Evolutionary conservation across 768 basidiomycete species (phyloP).

Genomic region (Leccinellum albellum): DNA sequence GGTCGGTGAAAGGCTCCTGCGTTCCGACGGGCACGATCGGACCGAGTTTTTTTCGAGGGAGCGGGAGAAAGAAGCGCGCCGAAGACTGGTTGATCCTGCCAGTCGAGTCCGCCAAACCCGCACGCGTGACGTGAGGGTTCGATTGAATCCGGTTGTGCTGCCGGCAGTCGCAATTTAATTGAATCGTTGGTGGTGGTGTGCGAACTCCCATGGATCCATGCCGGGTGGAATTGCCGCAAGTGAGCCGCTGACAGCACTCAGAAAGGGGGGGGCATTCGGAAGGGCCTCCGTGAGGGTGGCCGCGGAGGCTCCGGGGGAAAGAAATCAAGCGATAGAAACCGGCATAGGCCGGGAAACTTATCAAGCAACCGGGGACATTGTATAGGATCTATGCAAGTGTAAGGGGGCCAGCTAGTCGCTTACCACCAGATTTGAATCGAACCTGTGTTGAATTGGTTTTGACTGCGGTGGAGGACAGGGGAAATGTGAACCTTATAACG

Average conservation of each 20-base stretch:
- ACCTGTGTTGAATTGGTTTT: constrained; percentile 1
- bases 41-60: background rate
- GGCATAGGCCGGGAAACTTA: background rate
- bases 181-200: background rate
- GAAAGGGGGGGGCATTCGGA: background rate
- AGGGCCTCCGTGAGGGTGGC: background rate
- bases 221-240: background rate
- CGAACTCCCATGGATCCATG: background rate
- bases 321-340: background rate
- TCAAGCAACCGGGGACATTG: background rate
- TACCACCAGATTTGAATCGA: background rate
- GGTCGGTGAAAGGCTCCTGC: background rate
- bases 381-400: background rate
- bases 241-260: constrained; percentile 1
- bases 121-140: background rate
- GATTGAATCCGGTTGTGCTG: background rate
- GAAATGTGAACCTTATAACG: background rate
- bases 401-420: background rate
- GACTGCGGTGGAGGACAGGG: background rate
- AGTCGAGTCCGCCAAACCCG: background rate
- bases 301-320: background rate
- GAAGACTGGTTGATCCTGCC: background rate
- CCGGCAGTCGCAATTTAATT: background rate
- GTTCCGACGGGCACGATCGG: background rate
- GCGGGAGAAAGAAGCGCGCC: background rate